Evolutionary conservation across 495 filamentous ascomycete species (phyloP).

Genomic region (Tuber calosporum): DNA sequence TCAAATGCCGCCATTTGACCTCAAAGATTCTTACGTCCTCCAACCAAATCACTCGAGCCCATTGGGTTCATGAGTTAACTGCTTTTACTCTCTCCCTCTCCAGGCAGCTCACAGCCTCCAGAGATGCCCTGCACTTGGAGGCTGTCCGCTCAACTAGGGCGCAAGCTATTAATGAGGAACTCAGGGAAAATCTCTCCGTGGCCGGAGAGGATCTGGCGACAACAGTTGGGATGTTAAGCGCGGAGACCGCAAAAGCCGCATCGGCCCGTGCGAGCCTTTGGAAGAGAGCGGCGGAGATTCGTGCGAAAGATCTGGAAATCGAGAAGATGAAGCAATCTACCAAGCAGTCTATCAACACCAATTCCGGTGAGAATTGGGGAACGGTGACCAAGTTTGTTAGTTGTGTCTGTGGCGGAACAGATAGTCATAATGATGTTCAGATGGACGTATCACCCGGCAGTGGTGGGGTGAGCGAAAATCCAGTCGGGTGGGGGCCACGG

Average conservation of each 20-base stretch:
- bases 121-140: not conserved
- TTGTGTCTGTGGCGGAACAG: not conserved
- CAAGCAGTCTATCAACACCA: not conserved
- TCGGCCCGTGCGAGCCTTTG: not conserved
- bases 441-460: not conserved
- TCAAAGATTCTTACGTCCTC: not conserved
- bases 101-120: not conserved
- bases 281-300: not conserved
- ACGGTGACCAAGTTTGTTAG: not conserved
- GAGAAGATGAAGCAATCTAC: not conserved
- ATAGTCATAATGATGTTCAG: not conserved
- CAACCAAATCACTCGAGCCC: not conserved
- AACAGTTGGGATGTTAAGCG: not conserved
- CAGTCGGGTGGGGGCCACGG: not conserved
- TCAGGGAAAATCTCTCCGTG: not conserved
- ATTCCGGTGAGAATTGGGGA: not conserved
- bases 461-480: not conserved
- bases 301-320: not conserved
- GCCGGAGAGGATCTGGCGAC: not conserved
- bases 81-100: not conserved
- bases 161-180: not conserved
- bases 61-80: not conserved
- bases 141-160: not conserved
- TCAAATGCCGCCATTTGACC: not conserved
- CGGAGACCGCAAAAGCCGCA: not conserved